Conservation (phyloP, 1,139 yeast species). For the Yamadazyma dushanensis region DNA sequence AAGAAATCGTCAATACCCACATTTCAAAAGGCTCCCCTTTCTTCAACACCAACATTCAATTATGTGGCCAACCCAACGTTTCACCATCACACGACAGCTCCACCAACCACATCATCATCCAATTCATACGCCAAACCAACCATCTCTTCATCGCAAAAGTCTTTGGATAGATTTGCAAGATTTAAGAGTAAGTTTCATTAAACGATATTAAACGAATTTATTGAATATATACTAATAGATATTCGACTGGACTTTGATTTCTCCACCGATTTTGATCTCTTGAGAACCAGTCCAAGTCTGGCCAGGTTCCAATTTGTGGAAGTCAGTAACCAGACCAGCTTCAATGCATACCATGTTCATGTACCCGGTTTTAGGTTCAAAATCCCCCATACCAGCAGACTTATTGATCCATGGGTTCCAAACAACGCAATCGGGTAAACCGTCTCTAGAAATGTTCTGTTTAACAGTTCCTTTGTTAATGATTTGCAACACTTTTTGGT, state of each 20-base stretch:
- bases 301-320: slow-evolving; percentile 63
- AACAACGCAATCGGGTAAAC: slow-evolving; percentile 85
- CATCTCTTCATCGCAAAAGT: slow-evolving; percentile 46
- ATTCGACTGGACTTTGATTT: slow-evolving; percentile 44
- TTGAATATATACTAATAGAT: slow-evolving; percentile 21
- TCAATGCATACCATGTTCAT: slow-evolving; percentile 90
- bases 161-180: slow-evolving; percentile 29
- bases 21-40: slow-evolving; percentile 10
- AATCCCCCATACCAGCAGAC: slow-evolving; percentile 80
- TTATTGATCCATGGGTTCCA: slow-evolving; percentile 97
- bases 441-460: slow-evolving; percentile 62
- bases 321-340: slow-evolving; percentile 82
- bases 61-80: slow-evolving; percentile 12
- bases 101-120: not conserved
- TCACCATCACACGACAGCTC: slow-evolving; percentile 3
- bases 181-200: slow-evolving; percentile 31
- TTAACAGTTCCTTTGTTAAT: slow-evolving; percentile 69
- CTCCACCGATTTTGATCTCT: slow-evolving; percentile 38
- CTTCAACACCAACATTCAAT: slow-evolving; percentile 5
- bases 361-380: slow-evolving; percentile 81
- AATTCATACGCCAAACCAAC: slow-evolving; percentile 40
- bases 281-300: slow-evolving; percentile 61
- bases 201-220: not conserved
- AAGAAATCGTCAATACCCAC: slow-evolving; percentile 9
- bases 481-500: slow-evolving; percentile 58